Base-by-base conservation (phyloP, 2,329 filamentous ascomycete genomes). In the Monosporascus sp. region DNA sequence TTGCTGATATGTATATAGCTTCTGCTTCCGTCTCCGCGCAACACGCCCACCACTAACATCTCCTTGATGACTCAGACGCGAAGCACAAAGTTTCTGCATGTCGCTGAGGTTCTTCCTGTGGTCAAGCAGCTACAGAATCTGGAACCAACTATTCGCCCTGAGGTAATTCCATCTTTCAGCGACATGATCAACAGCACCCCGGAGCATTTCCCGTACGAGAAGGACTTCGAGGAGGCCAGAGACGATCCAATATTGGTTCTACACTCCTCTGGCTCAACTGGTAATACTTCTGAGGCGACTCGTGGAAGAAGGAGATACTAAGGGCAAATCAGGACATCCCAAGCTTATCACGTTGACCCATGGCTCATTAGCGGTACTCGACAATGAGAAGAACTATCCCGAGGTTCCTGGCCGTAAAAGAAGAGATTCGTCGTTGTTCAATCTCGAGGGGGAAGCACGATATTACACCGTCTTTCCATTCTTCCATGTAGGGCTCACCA, bases 221-320 rank as follows among this genome's bases (percentile, higher is more conserved):
- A 62, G 41, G 44, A 9, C 11, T 65, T 62, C 42, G 54, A 60
- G 7, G 53, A 60, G 14, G 54, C 55, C 11, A 54, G 45, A 15
- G 41, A 61, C 42, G 58, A 64, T 3, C 59, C 60, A 1, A 48
- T 60, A 20, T n/a, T 59, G 1, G 55, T 65, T 1, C 42, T 64
- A n/a, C 62, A 65, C 44, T 62, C 62, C 3, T 64, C 61, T 1
- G 62, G 62, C 6, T 62, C 62, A n/a, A 64, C 62, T 22, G 60
- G 60, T 62, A 41, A 41, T n/a, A 11, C 37, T 24, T 14, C 48
- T 25, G 17, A 27, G 8, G 37, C 6, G 7, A 14, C 48, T 17
- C 5, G 41, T 20, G 11, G 36, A 11, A 39, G n/a, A 31, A 17
- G 36, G 22, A 34, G 47, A 34, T 25, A 25, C 37, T 37, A 17